Evolutionary conservation across 2,329 filamentous ascomycete species (phyloP).

Genomic region (Ascochyta fabae): DNA sequence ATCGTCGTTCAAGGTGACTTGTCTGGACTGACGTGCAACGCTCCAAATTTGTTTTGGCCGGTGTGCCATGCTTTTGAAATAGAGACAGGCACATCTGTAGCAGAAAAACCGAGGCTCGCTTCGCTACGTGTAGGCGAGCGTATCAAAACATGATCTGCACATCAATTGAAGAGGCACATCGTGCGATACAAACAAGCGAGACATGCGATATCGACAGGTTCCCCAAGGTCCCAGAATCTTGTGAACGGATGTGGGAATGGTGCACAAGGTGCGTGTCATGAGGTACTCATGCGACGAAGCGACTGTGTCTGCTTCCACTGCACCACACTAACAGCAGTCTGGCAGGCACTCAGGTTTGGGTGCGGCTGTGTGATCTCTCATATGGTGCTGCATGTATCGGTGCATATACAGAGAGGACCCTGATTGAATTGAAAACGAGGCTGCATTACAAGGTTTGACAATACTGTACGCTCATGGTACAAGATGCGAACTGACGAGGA

Average conservation of each 20-base stretch:
- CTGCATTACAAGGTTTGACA: constrained; percentile 6
- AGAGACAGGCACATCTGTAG: too few species aligned
- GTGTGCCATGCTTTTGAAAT: background rate
- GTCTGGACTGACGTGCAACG: background rate
- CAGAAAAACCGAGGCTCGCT: background rate
- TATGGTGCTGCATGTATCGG: background rate
- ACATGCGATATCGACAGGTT: background rate
- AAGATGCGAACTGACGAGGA: background rate
- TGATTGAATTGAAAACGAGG: background rate
- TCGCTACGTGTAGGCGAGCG: background rate
- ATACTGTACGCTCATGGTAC: constrained; percentile 8
- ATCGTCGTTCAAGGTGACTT: background rate
- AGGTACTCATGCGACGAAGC: constrained; percentile 13
- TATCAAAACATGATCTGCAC: background rate
- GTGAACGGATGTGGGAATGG: background rate
- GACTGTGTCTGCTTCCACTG: constrained; percentile 18
- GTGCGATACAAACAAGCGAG: constrained; percentile 21
- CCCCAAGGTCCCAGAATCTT: background rate
- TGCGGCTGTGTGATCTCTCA: background rate
- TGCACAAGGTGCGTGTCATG: constrained; percentile 23
- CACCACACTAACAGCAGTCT: constrained; percentile 10
- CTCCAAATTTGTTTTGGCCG: background rate
- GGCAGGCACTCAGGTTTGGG: background rate
- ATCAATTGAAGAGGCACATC: constrained; percentile 4
- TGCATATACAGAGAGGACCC: background rate